Evolutionary conservation across 352 stramenopile genomes (phyloP), one percentile per base, ranked within the genome.

Genomic region (Plasmopara muralis): DNA sequence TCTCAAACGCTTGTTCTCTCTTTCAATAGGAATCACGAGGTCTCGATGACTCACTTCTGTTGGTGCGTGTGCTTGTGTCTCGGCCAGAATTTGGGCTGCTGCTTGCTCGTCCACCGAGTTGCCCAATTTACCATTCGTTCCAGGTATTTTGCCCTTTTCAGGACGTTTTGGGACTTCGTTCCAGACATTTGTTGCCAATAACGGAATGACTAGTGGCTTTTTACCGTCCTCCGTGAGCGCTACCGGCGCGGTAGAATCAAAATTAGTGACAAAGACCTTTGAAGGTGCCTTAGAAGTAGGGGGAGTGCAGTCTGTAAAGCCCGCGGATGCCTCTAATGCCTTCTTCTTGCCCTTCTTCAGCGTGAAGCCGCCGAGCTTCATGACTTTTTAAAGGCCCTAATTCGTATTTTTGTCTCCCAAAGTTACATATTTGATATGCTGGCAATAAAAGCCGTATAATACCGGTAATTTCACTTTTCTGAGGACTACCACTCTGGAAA

Each of bases 221-320:
- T 61, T 50, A 12, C 50, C 63, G 31, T 72, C 63, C 18, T 60
- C 61, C 8, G 56, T 50, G n/a, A 72, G 58, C 28, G 54, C 30
- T 29, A 51, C 41, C 7, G 70, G 70, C 33, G 67, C 63, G 40
- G 53, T 58, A 3, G 77, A 67, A 40, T 87, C 73, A 31, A 89
- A 92, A 46, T 82, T 74, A 33, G 78, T 85, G n/a, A 92, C 77
- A 53, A 82, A 88, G 14, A 87, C 68, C 44, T 84, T 83, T 54
- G 74, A 66, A 9, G 57, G 43, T 0, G 29, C 41, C 6, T 47
- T 44, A 8, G 57, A 59, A 30, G 43, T 53, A 4, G 51, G 39
- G 20, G 42, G 30, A 0, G 44, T 52, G 2, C 52, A 51, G 5
- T 53, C 9, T 6, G 43, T 55, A 38, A 70, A 70, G 28, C 47